These are phyloP conservation scores for Plantago major DNA, from an alignment of 257 asterid species.

Conservation along the genomic window DNA sequence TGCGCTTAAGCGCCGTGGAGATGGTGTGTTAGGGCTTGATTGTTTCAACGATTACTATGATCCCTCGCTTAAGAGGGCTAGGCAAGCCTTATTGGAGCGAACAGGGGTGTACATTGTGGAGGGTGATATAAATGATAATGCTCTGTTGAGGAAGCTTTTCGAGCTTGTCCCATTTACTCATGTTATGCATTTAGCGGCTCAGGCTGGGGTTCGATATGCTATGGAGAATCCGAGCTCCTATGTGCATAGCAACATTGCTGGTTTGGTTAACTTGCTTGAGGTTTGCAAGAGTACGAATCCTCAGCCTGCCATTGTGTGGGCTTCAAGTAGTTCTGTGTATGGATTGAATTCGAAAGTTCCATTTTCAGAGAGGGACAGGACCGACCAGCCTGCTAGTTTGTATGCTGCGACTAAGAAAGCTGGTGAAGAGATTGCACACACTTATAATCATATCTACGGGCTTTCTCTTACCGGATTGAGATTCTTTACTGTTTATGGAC, in stretches of 20 bases:
- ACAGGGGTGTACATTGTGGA: conserved; percentile 24
- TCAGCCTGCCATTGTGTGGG: conserved; percentile 29
- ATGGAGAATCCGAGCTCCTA: conserved; percentile 30
- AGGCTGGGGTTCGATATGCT: conserved; percentile 27
- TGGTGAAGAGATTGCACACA: conserved; percentile 27
- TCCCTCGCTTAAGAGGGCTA: conserved; percentile 17
- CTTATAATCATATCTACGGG: conserved; percentile 24
- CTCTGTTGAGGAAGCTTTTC: conserved; percentile 16
- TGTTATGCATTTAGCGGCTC: conserved; percentile 29
- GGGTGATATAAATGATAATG: conserved; percentile 21
- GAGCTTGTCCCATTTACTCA: conserved; percentile 24
- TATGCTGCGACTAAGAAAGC: conserved; percentile 29
- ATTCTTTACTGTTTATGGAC: conserved; percentile 29
- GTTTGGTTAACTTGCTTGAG: conserved; percentile 23
- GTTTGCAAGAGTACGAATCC: conserved; percentile 23
- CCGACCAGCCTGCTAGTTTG: conserved; percentile 25
- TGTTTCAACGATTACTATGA: conserved; percentile 22
- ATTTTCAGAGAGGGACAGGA: conserved; percentile 23
- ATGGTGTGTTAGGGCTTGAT: conserved; percentile 22
- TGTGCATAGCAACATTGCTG: conserved; percentile 26
- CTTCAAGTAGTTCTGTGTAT: conserved; percentile 25
- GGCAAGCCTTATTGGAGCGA: conserved; percentile 13
- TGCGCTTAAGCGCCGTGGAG: conserved; percentile 24
- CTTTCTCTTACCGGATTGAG: conserved; percentile 23
- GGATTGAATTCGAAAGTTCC: conserved; percentile 25